Conservation (phyloP, 1,139 yeast species). For the Kodamaea alishanica region DNA sequence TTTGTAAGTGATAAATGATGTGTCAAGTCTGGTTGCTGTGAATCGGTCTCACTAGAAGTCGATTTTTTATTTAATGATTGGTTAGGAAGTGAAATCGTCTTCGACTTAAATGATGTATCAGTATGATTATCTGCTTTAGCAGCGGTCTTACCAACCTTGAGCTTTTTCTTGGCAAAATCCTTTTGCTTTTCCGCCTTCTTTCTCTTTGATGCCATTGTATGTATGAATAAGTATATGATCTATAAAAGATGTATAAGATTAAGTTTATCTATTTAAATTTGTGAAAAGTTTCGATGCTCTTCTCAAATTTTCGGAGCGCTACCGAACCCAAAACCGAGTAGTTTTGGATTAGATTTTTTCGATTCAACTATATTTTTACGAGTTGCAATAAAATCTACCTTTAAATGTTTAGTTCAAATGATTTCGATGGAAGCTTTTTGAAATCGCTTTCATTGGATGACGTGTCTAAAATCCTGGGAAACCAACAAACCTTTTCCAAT, state of each 20-base stretch:
- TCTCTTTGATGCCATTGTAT: conserved; percentile 49
- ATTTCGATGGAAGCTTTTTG: conserved; percentile 26
- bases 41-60: conserved; percentile 7
- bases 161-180: conserved; percentile 75
- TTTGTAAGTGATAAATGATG: conserved; percentile 65
- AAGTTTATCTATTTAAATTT: neutral
- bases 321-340: neutral
- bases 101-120: conserved; percentile 81
- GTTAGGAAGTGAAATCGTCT: conserved; percentile 59
- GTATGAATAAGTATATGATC: conserved; percentile 3
- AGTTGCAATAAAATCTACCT: neutral
- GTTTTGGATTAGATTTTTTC: neutral
- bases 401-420: conserved; percentile 6
- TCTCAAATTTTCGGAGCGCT: neutral
- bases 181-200: conserved; percentile 67
- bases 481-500: neutral
- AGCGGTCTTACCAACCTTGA: conserved; percentile 83
- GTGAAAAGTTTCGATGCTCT: neutral
- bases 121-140: conserved; percentile 73
- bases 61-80: conserved; percentile 39
- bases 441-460: conserved; percentile 28
- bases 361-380: neutral
- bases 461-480: conserved; percentile 9
- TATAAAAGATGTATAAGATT: conserved; percentile 1
- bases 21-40: conserved; percentile 43